phyloP scores from a whole-genome alignment of 2,329 filamentous ascomycete species.

The Zymoseptoria pseudotritici region DNA sequence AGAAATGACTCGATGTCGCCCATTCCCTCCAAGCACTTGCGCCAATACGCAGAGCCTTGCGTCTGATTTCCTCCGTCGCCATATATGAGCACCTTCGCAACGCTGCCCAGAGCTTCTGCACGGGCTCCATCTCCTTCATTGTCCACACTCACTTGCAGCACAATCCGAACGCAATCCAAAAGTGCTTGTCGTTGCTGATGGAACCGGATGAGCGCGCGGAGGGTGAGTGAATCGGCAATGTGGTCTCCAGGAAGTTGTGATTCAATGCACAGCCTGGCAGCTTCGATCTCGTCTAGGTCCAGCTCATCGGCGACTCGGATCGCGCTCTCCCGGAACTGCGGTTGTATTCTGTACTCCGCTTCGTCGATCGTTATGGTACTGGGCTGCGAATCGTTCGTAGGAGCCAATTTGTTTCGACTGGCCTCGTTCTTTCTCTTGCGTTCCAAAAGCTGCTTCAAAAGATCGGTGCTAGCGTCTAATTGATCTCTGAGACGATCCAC shows the following conservation, averaged over 20 bases:
- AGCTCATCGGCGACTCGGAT: slow-evolving; percentile 80
- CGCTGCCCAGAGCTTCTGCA: slow-evolving; percentile 48
- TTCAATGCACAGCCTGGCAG: slow-evolving; percentile 64
- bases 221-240: slow-evolving; percentile 64
- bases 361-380: slow-evolving; percentile 69
- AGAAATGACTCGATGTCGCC: slow-evolving; percentile 69
- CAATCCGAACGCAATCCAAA: slow-evolving; percentile 73
- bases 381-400: slow-evolving; percentile 38
- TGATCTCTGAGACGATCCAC: slow-evolving; percentile 60
- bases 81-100: slow-evolving; percentile 52
- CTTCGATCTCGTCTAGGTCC: slow-evolving; percentile 81
- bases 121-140: slow-evolving; percentile 51
- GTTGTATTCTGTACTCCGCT: slow-evolving; percentile 71
- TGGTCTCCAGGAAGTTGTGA: slow-evolving; percentile 63
- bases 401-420: slow-evolving; percentile 63
- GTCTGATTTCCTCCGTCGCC: slow-evolving; percentile 39
- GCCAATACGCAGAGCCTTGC: slow-evolving; percentile 57
- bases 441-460: slow-evolving; percentile 65
- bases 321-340: slow-evolving; percentile 76
- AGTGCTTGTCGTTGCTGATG: slow-evolving; percentile 78
- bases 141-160: slow-evolving; percentile 62
- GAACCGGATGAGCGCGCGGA: slow-evolving; percentile 77
- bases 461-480: slow-evolving; percentile 59
- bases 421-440: slow-evolving; percentile 66
- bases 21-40: slow-evolving; percentile 71